Conservation (phyloP, 306 rosid species). For the Prunus armeniaca region DNA sequence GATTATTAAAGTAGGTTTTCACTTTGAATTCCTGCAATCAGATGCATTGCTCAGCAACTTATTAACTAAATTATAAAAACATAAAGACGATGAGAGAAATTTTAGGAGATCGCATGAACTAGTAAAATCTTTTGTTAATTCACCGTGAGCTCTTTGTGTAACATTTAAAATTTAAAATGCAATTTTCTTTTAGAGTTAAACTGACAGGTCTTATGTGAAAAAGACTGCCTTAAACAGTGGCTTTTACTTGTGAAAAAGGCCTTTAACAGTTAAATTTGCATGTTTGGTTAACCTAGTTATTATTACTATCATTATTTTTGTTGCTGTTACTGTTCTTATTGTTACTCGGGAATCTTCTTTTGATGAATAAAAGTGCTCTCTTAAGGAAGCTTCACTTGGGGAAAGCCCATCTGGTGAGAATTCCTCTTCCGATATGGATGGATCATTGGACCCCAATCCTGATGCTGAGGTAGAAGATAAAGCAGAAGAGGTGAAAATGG, state of each 20-base stretch:
- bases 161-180: neutral
- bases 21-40: neutral
- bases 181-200: neutral
- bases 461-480: constrained; percentile 50
- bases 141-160: neutral
- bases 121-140: neutral
- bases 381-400: constrained; percentile 53
- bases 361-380: neutral
- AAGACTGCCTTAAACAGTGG: neutral
- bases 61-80: neutral
- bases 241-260: neutral
- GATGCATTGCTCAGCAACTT: neutral
- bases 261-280: neutral
- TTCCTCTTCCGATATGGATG: constrained; percentile 71
- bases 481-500: constrained; percentile 47
- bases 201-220: neutral
- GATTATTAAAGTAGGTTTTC: constrained; percentile 7
- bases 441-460: constrained; percentile 49
- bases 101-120: neutral
- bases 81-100: neutral
- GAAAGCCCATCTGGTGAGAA: constrained; percentile 73
- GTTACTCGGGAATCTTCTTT: constrained; percentile 11
- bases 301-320: neutral
- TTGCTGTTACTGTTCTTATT: neutral
- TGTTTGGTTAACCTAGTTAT: neutral